A percentile compares a stretch with the other conserved stretches of the same genome.
phyloP scores from a whole-genome alignment of 768 basidiomycete genomes.

The Lactifluus subvellereus region DNA sequence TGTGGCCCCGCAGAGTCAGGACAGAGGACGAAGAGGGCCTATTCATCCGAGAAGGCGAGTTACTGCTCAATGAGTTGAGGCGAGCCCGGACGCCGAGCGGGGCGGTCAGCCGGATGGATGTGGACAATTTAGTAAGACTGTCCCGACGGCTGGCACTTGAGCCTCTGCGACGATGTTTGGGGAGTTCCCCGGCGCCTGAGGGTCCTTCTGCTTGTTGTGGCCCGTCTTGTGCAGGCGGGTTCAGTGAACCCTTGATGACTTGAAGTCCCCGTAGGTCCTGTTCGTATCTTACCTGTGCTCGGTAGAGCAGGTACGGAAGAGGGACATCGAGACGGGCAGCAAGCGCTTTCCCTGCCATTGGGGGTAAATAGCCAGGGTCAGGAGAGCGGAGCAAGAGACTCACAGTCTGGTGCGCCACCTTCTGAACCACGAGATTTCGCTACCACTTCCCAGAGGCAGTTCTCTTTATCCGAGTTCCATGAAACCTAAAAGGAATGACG shows the following conservation, averaged over 20 bases:
- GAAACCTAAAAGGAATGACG: slow-evolving; percentile 50
- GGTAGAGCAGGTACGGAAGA: slow-evolving; percentile 76
- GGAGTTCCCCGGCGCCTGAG: slow-evolving; percentile 16
- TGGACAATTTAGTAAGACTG: slow-evolving; percentile 31
- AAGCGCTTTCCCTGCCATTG: slow-evolving; percentile 67
- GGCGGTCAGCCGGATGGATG: slow-evolving; percentile 44
- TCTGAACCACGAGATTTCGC: slow-evolving; percentile 69
- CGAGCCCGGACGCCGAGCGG: slow-evolving; percentile 66
- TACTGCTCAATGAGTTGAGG: slow-evolving; percentile 58
- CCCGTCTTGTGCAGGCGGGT: slow-evolving; percentile 39
- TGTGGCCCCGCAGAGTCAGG: slow-evolving; percentile 46
- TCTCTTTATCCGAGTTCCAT: slow-evolving; percentile 81
- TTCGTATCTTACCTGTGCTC: slow-evolving; percentile 78
- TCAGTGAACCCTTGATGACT: slow-evolving; percentile 59
- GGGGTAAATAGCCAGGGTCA: neutral
- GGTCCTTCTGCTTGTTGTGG: slow-evolving; percentile 8
- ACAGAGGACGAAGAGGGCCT: slow-evolving; percentile 66
- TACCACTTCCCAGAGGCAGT: slow-evolving; percentile 83
- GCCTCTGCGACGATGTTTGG: slow-evolving; percentile 19
- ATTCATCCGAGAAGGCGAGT: slow-evolving; percentile 37
- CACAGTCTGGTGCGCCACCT: slow-evolving; percentile 74
- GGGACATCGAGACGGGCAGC: slow-evolving; percentile 77
- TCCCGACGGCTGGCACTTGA: slow-evolving; percentile 20
- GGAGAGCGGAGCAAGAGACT: slow-evolving; percentile 29
- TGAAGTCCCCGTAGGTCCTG: slow-evolving; percentile 78